These are phyloP conservation scores for Mycena indigotica DNA, from an alignment of 768 basidiomycete genomes.

Conservation along the genomic window DNA sequence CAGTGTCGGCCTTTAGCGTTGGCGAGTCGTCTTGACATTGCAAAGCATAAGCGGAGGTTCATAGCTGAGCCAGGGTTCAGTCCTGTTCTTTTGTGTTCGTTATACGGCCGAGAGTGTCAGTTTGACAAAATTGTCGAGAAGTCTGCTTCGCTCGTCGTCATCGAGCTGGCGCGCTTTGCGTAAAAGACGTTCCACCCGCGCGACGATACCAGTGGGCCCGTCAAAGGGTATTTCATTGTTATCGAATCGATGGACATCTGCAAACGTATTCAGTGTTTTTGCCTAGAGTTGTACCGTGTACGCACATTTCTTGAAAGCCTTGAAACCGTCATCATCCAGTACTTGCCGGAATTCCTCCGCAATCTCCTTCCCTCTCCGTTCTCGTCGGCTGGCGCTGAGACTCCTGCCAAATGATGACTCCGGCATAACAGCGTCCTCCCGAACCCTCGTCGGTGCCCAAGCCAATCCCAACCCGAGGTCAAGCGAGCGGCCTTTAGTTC, in stretches of 20 bases:
- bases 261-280: slow-evolving; percentile 2
- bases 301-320: slow-evolving; percentile 67
- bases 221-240: slow-evolving; percentile 75
- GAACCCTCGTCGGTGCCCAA: slow-evolving; percentile 71
- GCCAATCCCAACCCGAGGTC: slow-evolving; percentile 70
- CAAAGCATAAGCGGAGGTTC: background rate
- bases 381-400: slow-evolving; percentile 27
- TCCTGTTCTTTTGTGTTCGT: background rate
- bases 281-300: slow-evolving; percentile 15
- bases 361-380: slow-evolving; percentile 38
- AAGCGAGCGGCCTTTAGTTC: slow-evolving; percentile 67
- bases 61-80: background rate
- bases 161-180: slow-evolving; percentile 47
- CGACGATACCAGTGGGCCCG: slow-evolving; percentile 70
- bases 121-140: slow-evolving; percentile 62
- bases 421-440: slow-evolving; percentile 66
- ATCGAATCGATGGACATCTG: slow-evolving; percentile 67
- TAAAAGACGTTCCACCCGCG: slow-evolving; percentile 63
- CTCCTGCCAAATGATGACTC: slow-evolving; percentile 37
- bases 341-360: slow-evolving; percentile 50
- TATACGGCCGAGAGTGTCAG: slow-evolving; percentile 32
- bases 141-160: slow-evolving; percentile 48
- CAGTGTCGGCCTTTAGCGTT: background rate
- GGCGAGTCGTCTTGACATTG: background rate
- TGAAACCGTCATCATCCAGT: slow-evolving; percentile 50